Base-by-base conservation (phyloP, 176 grass and related monocot species). In the Neostapfia colusana region DNA sequence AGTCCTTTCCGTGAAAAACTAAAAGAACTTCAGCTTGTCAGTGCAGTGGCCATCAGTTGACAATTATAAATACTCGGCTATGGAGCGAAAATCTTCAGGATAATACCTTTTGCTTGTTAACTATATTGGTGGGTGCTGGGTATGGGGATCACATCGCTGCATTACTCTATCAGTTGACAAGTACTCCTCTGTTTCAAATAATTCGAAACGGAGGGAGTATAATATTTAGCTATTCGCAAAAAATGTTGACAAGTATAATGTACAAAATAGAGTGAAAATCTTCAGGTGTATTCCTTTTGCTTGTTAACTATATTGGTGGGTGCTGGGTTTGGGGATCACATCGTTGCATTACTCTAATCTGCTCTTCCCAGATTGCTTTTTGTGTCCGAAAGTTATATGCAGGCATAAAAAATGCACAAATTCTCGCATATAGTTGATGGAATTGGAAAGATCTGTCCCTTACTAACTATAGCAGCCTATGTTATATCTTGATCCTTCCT, bases 341-440 rank as follows among this genome's bases (percentile, higher is more conserved):
- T 71, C 25, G 54, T 3, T 17, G 43, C 36, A 71, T 24, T 56
- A 18, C 36, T 72, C 28, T 70, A 43, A 42, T 40, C 15, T 60
- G 9, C 65, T 50, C 14, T 49, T 3, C 12, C 0, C 21, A 20
- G 62, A 2, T 75, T 14, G 17, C 34, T 69, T 75, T 80, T 45
- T 14, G 0, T 61, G 26, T 62, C 20, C 46, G 5, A n/a, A n/a
- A n/a, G n/a, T n/a, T n/a, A n/a, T n/a, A n/a, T n/a, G n/a, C n/a
- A n/a, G n/a, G n/a, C n/a, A 66, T 73, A 25, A 56, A 37, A 43
- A 40, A 15, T 37, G 35, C 42, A 75, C 13, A 43, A 7, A 35
- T 44, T 78, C 25, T 68, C 8, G 24, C 43, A 81, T 59, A 6
- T 68, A 34, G 18, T 44, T 69, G 34, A n/a, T n/a, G n/a, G n/a